A percentile compares a stretch with the other conserved stretches of the same genome.
Evolutionary conservation across 2,329 filamentous ascomycete genomes (phyloP).

Genomic region (Cordyceps cicadae): DNA sequence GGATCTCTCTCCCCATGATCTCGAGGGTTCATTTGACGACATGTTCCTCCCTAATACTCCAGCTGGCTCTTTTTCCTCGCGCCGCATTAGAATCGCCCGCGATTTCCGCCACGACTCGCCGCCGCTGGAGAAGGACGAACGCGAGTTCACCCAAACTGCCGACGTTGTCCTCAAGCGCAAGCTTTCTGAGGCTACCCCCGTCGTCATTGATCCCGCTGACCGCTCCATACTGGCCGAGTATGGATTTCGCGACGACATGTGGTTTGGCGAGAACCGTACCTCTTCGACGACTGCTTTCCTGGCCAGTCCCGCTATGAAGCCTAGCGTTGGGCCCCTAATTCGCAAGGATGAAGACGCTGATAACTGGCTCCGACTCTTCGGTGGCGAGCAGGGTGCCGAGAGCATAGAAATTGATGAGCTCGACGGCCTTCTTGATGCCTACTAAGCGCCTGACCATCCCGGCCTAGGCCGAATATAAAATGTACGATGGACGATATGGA

Average conservation of each 20-base stretch:
- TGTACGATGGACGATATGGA: slow-evolving; percentile 11
- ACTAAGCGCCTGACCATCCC: slow-evolving; percentile 34
- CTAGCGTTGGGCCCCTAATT: slow-evolving; percentile 21
- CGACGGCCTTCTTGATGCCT: slow-evolving; percentile 74
- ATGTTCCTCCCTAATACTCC: slow-evolving; percentile 51
- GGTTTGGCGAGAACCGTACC: slow-evolving; percentile 42
- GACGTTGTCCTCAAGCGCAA: slow-evolving; percentile 68
- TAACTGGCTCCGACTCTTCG: slow-evolving; percentile 33
- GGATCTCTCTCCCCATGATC: slow-evolving; percentile 78
- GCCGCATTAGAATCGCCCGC: slow-evolving; percentile 30
- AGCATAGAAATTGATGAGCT: slow-evolving; percentile 88
- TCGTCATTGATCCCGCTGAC: slow-evolving; percentile 22
- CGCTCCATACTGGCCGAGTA: slow-evolving; percentile 25
- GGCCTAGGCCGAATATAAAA: slow-evolving; percentile 11
- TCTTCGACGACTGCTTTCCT: slow-evolving; percentile 35
- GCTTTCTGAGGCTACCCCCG: slow-evolving; percentile 35
- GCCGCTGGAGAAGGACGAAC: slow-evolving; percentile 87
- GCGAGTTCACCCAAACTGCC: slow-evolving; percentile 93
- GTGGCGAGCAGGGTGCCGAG: slow-evolving; percentile 70
- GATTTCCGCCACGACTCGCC: slow-evolving; percentile 65
- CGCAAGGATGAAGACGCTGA: slow-evolving; percentile 32
- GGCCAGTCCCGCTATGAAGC: slow-evolving; percentile 46
- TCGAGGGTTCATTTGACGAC: slow-evolving; percentile 64
- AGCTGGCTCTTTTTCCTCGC: slow-evolving; percentile 54
- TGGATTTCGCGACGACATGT: slow-evolving; percentile 38